A percentile compares a stretch with the other conserved stretches of the same genome.
These are phyloP conservation scores for Heritiera fomes DNA, from an alignment of 345 rosid species.

Conservation along the genomic window DNA sequence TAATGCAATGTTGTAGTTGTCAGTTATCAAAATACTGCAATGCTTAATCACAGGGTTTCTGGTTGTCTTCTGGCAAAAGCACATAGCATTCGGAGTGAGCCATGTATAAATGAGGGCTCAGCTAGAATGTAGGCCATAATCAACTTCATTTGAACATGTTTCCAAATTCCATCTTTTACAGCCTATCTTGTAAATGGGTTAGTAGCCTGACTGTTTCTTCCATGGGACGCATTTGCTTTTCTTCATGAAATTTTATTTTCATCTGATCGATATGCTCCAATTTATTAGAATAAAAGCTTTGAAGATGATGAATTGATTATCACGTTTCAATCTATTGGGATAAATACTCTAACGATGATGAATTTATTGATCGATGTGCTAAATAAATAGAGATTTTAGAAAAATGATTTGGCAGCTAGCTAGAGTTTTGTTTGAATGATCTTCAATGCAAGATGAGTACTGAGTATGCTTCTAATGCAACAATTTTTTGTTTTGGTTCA, in stretches of 20 bases:
- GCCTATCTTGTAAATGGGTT: background rate
- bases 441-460: background rate
- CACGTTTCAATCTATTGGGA: no score
- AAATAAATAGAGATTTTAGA: no score
- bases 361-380: background rate
- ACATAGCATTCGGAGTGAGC: background rate
- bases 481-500: constrained; percentile 23
- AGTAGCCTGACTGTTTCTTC: background rate
- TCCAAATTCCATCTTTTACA: background rate
- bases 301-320: no score
- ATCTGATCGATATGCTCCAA: no score
- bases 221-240: background rate
- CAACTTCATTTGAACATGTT: background rate
- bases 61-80: background rate
- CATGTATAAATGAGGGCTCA: background rate
- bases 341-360: no score
- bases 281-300: no score
- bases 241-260: background rate
- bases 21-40: background rate
- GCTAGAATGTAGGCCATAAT: background rate
- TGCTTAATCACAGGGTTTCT: background rate
- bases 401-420: background rate
- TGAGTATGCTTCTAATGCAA: background rate
- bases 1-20: background rate
- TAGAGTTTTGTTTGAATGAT: background rate